phyloP scores from a whole-genome alignment of 1,284 basidiomycete genomes.

The Heliocybe sulcata region DNA sequence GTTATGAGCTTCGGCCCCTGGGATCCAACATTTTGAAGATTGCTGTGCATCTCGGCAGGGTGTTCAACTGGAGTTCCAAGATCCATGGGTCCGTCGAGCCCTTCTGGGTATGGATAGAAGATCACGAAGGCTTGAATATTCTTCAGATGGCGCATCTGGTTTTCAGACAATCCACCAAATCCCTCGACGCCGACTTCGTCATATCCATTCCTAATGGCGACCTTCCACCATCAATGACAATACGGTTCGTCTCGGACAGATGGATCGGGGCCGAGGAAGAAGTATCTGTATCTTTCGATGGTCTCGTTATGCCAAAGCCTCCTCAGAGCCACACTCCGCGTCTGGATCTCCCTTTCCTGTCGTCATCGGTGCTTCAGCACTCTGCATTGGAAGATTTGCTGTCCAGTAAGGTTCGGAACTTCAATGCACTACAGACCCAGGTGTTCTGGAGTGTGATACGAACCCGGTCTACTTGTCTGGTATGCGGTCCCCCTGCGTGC shows the following conservation, averaged over 20 bases:
- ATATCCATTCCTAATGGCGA: constrained; percentile 62
- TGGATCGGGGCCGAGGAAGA: constrained; percentile 93
- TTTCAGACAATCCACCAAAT: constrained; percentile 59
- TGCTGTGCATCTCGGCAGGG: constrained; percentile 52
- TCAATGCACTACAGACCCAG: constrained; percentile 91
- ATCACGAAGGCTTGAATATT: constrained; percentile 73
- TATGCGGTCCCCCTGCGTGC: constrained; percentile 76
- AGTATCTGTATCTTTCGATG: constrained; percentile 54
- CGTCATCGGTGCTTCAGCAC: constrained; percentile 45
- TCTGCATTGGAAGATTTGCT: constrained; percentile 40
- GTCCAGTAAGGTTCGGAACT: constrained; percentile 38
- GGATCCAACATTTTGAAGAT: constrained; percentile 83
- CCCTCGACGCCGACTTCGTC: constrained; percentile 71
- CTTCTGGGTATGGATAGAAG: constrained; percentile 97
- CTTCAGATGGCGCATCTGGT: constrained; percentile 76
- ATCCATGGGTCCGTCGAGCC: constrained; percentile 77
- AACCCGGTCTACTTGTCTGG: constrained; percentile 65
- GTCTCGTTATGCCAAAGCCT: constrained; percentile 71
- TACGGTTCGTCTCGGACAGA: constrained; percentile 83
- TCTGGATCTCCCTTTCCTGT: constrained; percentile 80
- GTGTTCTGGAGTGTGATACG: constrained; percentile 80
- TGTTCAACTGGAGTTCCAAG: constrained; percentile 83
- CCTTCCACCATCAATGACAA: constrained; percentile 52
- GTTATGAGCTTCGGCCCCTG: constrained; percentile 72
- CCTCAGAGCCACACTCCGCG: constrained; percentile 61